Evolutionary conservation across 805 yeast genomes (phyloP), one percentile per base, ranked within the genome.

Genomic region (Candida loeiensis): DNA sequence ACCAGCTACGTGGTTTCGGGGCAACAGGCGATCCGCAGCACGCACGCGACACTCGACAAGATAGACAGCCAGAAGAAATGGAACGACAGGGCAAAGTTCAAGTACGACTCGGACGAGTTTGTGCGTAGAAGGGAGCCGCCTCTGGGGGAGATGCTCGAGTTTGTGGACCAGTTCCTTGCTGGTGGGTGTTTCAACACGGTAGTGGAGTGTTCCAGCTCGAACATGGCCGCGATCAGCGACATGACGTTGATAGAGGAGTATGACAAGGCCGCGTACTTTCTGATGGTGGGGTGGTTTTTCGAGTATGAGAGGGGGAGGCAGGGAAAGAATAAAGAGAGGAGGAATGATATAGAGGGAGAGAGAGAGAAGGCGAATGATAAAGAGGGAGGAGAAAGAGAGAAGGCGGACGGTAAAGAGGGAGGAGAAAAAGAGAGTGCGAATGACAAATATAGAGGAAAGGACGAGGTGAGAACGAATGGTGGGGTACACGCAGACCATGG

Each of bases 101-200:
- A 55, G 41, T 65, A 69, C 46, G 74, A 69, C 48, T 62, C 74
- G 8, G 69, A 69, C 46, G 64, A 59, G 29, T 69, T 50, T 40
- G 56, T 60, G 11, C 48, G 43, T 9, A 38, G 51, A 3, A 45
- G 44, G 32, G 63, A 53, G 5, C 46, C 47, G 2, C 29, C 38
- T 6, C 16, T 20, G 16, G 53, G 55, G 0, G 49, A 70, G 2
- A 47, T 62, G 6, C 46, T 49, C 0, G 82, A 84, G 53, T 73
- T 78, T 14, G 55, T 70, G 12, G 76, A 78, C 21, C 61, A 55
- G 38, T 55, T 69, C 41, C 83, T 89, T 48, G 61, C 79, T 4
- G 89, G 86, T 42, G 82, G 87, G 22, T 79, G 89, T 12, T 87
- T 85, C 60, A 85, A 86, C 50, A 78, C 79, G 13, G 59, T 89